Conservation (phyloP, 2,329 filamentous ascomycete genomes). For the Emmonsiellopsis sp. region DNA sequence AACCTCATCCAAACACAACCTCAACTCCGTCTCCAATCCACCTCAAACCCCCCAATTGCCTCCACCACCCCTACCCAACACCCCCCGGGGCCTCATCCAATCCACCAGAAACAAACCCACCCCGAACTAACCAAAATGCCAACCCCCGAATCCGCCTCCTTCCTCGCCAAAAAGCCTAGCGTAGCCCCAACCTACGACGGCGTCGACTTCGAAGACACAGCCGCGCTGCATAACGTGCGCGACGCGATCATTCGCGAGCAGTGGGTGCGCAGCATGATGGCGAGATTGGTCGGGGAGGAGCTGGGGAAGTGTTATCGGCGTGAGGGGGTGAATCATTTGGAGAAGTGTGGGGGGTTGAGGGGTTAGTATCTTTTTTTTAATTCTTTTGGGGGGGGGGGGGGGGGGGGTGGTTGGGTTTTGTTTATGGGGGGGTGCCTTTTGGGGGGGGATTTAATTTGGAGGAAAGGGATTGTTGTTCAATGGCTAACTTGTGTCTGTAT, state of each 20-base stretch:
- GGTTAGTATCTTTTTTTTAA: conserved; percentile 38
- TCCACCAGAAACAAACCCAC: too few species aligned
- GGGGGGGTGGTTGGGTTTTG: background rate
- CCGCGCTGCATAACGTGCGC: conserved; percentile 54
- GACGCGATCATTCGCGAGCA: conserved; percentile 59
- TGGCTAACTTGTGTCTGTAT: background rate
- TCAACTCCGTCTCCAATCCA: conserved; percentile 10
- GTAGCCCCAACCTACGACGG: conserved; percentile 58
- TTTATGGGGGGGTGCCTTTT: too few species aligned
- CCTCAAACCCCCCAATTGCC: background rate
- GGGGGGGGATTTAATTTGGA: background rate
- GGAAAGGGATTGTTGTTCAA: background rate
- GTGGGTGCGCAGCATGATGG: conserved; percentile 63
- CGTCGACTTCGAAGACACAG: conserved; percentile 58
- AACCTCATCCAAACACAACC: conserved; percentile 11
- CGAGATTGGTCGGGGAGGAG: conserved; percentile 55
- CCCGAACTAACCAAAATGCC: conserved; percentile 43
- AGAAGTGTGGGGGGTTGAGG: conserved; percentile 58
- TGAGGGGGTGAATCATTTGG: conserved; percentile 59
- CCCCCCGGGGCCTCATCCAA: background rate
- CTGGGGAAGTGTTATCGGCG: conserved; percentile 58
- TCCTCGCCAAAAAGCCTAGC: conserved; percentile 57
- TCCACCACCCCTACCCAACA: background rate
- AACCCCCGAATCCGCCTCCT: conserved; percentile 54
- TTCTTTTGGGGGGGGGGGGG: background rate